Evolutionary conservation across 441 rosid genomes (phyloP).

Genomic region (Corymbia citriodora): DNA sequence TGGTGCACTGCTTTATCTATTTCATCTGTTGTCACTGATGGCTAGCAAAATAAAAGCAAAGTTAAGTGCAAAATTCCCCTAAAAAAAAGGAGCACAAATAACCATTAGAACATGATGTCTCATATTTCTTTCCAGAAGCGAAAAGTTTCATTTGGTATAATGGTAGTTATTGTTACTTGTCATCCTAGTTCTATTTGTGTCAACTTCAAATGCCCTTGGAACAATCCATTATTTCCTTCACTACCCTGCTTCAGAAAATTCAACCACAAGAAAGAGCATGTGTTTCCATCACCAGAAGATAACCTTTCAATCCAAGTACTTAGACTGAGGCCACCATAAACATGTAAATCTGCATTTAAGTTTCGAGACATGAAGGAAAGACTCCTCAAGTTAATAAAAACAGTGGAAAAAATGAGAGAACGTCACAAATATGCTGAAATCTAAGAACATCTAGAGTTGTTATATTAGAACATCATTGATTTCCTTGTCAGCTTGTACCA

Average conservation of each 20-base stretch:
- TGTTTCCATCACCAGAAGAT: not conserved
- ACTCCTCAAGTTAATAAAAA: not conserved
- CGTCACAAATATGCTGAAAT: not conserved
- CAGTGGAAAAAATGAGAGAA: not conserved
- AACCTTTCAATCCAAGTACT: not conserved
- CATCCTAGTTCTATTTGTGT: not conserved
- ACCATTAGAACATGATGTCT: not conserved
- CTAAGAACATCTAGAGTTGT: not conserved
- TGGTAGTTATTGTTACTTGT: not conserved
- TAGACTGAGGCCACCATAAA: not conserved
- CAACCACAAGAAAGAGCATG: not conserved
- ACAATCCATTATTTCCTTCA: not conserved
- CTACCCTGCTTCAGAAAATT: not conserved
- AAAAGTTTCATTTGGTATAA: not conserved
- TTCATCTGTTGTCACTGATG: conserved; percentile 80
- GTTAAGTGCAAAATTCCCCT: not conserved
- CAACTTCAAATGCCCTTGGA: not conserved
- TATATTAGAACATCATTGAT: not conserved
- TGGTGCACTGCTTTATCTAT: conserved; percentile 86
- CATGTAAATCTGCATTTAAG: not conserved
- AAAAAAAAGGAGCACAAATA: not conserved
- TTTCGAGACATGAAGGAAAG: not conserved
- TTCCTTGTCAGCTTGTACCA: not conserved
- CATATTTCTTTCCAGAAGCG: not conserved
- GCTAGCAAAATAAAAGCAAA: conserved; percentile 27